Evolutionary conservation across 2,329 filamentous ascomycete species (phyloP), one percentile per base, ranked within the genome.

Genomic region (Aspergillus fumigatus): DNA sequence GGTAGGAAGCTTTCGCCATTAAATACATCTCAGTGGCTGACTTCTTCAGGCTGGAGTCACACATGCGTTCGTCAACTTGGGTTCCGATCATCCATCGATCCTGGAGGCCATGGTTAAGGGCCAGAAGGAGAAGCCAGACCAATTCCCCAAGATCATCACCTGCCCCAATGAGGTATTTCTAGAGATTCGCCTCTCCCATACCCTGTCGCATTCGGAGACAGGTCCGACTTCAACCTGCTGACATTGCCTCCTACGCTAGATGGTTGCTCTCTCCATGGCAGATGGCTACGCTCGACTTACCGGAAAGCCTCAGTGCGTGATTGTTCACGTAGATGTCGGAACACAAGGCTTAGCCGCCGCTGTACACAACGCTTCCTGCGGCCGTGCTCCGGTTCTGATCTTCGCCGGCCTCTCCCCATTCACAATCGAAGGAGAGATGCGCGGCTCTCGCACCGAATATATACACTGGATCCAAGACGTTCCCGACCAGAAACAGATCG

Each of bases 401-500:
- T 92, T 93, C 65, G 89, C 89, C 1, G 89, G 89, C 4, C 76
- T 92, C 17, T 89, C 86, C 10, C 90, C 89, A 0, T 90, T 86
- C 68, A 92, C 89, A 0, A 81, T 87, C 29, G 88, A 92, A 65
- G 89, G 89, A 17, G 89, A 93, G 73, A 84, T 88, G 75, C 82
- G 87, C 1, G 89, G 89, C 11, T 87, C 82, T n/a, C 80, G 89
- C 53, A 92, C 88, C 1, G 90, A 93, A 73, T 92, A 90, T 70
- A 92, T 92, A 63, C 89, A 93, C 71, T 93, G 89, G 88, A 88
- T 92, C 32, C 89, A 93, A 67, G 88, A 93, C 72, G 87, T 92
- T 2, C 89, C 88, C 0, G 88, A 93, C 66, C 90, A 93, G 71
- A 90, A 88, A 70, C 82, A 86, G 65, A 92, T 96, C 57, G 78